Percentiles rank a stretch among this genome's conserved stretches.
phyloP scores from a whole-genome alignment of 108 stramenopile genomes.

The Discostella pseudostelligera region DNA sequence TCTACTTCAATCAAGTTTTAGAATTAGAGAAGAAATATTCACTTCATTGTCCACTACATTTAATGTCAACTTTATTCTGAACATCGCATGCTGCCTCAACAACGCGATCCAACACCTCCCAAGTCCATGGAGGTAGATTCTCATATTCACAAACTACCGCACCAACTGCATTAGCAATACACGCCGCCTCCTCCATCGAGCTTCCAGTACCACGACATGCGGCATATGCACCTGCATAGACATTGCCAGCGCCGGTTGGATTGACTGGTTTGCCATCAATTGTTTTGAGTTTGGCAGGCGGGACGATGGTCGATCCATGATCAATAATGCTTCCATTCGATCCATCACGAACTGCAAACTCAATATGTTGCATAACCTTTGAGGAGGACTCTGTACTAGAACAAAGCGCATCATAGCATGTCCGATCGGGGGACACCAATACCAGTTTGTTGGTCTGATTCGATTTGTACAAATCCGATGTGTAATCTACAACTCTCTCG shows the following conservation, averaged over 20 bases:
- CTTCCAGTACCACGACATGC: constrained; percentile 44
- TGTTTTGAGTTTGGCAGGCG: constrained; percentile 46
- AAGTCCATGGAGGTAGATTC: constrained; percentile 50
- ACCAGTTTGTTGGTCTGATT: constrained; percentile 7
- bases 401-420: constrained; percentile 29
- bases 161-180: constrained; percentile 57
- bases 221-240: constrained; percentile 46
- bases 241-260: constrained; percentile 65
- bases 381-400: not conserved
- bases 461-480: not conserved
- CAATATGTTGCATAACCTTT: constrained; percentile 9
- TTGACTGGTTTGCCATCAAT: constrained; percentile 41
- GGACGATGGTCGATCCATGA: constrained; percentile 2
- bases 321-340: constrained; percentile 39
- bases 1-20: not conserved
- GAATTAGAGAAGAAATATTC: no score
- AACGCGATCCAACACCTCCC: constrained; percentile 44
- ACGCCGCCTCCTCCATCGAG: constrained; percentile 31
- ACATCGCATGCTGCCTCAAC: constrained; percentile 40
- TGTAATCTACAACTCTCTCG: constrained; percentile 9
- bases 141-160: constrained; percentile 60
- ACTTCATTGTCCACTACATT: not conserved
- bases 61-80: constrained; percentile 4
- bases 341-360: constrained; percentile 41
- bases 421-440: constrained; percentile 20